phyloP scores from a whole-genome alignment of 2,329 filamentous ascomycete species.

The Zarea fungicola region DNA sequence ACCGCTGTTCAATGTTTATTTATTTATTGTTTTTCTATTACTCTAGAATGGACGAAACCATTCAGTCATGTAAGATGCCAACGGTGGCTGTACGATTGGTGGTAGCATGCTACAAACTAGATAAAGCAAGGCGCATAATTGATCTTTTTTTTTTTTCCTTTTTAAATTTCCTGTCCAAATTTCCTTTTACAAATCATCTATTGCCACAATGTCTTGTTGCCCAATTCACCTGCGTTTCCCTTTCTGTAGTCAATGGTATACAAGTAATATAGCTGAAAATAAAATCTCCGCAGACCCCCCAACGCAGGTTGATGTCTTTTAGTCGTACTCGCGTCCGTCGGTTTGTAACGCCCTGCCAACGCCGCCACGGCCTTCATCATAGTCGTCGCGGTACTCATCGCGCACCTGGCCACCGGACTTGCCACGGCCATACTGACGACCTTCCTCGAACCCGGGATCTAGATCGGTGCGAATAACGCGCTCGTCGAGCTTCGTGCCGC shows the following conservation, averaged over 20 bases:
- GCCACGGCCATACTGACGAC: constrained; percentile 89
- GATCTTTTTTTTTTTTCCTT: constrained; percentile 1
- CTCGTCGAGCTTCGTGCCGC: constrained; percentile 96
- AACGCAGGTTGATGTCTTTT: constrained; percentile 25
- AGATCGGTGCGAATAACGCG: constrained; percentile 92
- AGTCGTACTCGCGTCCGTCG: constrained; percentile 41
- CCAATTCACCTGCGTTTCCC: background rate
- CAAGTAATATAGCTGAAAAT: too few species aligned
- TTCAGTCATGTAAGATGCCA: constrained; percentile 2
- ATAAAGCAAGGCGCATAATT: constrained; percentile 13
- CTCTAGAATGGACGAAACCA: background rate
- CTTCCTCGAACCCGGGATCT: constrained; percentile 93
- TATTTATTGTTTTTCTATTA: background rate
- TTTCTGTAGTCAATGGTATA: too few species aligned
- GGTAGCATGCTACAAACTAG: constrained; percentile 8
- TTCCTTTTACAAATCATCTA: too few species aligned
- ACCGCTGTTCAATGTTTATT: constrained; percentile 7
- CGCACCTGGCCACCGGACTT: constrained; percentile 95
- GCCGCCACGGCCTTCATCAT: constrained; percentile 88
- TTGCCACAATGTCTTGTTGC: too few species aligned
- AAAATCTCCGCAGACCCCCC: background rate
- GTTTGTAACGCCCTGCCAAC: constrained; percentile 69
- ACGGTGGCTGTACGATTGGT: constrained; percentile 8
- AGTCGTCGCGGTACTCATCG: constrained; percentile 97
- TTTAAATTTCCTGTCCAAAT: too few species aligned